phyloP scores from a whole-genome alignment of 2,329 filamentous ascomycete species.

The Aspergillus eucalypticola region DNA sequence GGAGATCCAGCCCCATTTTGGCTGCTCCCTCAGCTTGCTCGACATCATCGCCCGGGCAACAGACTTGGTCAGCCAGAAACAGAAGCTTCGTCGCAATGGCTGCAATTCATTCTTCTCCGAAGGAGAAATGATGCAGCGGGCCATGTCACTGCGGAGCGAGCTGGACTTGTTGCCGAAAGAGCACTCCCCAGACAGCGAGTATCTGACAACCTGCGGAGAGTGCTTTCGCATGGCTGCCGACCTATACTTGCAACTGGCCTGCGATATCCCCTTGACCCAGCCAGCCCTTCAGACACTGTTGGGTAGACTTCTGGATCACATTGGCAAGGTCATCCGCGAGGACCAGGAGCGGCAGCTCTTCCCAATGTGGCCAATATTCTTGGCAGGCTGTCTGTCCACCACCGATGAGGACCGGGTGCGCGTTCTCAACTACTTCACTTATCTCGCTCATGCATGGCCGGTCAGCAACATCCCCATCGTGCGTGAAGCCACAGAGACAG shows the following conservation, averaged over 20 bases:
- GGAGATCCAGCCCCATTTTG: not conserved
- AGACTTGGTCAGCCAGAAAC: constrained; percentile 2
- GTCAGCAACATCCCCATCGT: not conserved
- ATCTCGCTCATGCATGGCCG: constrained; percentile 1
- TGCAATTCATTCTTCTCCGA: constrained; percentile 1
- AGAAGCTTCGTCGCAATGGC: not conserved
- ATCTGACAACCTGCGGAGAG: not conserved
- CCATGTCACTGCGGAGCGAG: not conserved
- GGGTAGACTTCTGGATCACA: not conserved
- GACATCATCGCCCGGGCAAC: constrained; percentile 5
- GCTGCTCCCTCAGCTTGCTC: not conserved
- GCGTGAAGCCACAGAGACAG: not conserved
- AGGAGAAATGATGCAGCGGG: constrained; percentile 2
- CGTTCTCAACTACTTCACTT: constrained; percentile 1
- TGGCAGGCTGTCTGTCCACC: not conserved
- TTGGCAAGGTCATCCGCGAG: constrained; percentile 1
- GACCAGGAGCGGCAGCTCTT: constrained; percentile 5
- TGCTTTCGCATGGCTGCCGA: constrained; percentile 1
- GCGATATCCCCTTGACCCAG: not conserved
- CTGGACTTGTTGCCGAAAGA: not conserved
- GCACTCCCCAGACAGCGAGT: not conserved
- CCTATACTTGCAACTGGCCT: not conserved
- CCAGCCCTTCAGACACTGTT: not conserved
- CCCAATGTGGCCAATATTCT: constrained; percentile 4
- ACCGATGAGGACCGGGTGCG: not conserved